Base-by-base conservation (phyloP, 2,329 filamentous ascomycete species). In the Aquanectria penicillioides region DNA sequence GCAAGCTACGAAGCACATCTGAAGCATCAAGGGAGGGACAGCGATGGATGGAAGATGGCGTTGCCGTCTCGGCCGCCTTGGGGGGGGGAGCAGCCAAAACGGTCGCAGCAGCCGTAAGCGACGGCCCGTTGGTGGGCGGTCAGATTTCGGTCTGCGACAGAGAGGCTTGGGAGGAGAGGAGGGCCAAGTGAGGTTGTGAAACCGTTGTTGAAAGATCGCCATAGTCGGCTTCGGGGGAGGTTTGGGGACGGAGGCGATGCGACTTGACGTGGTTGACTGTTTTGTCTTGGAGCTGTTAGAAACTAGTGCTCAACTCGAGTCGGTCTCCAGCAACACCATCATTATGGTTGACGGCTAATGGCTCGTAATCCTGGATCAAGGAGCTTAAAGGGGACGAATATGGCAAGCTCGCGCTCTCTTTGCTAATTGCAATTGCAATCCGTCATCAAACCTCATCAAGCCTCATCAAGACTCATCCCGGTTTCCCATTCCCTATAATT, bases 1-100 rank as follows among this genome's bases (percentile, higher is more conserved):
- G 50, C 61, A 41, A 31, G 44, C 57, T 56, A 53, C 54, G 63
- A 69, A 54, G 65, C 65, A 67, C 46, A 64, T 70, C 65, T 69
- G 67, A 69, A 69, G 67, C 67, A 66, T 50, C 36, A 15, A 20
- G 52, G n/a, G 52, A 50, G 53, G 29, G 13, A 26, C 41, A 13
- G 38, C 25, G 36, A 41, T 36, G 44, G 50, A 48, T 60, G 66
- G 66, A 67, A 59, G 59, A 41, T 63, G 57, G 58, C 53, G 55
- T 48, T 65, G 61, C 65, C 65, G 67, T 47, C 44, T 51, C 50
- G 38, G 50, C 50, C 29, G 46, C 23, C 49, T 15, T 18, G 17
- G 20, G 36, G 25, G 22, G 20, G 43, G 17, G 3, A 23, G 7
- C 10, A 11, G 10, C 2, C 23, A 23, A 46, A 12, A 22, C 18